Evolutionary conservation across 306 rosid species (phyloP), one percentile per base, ranked within the genome.

Genomic region (Leucaena leucocephala): DNA sequence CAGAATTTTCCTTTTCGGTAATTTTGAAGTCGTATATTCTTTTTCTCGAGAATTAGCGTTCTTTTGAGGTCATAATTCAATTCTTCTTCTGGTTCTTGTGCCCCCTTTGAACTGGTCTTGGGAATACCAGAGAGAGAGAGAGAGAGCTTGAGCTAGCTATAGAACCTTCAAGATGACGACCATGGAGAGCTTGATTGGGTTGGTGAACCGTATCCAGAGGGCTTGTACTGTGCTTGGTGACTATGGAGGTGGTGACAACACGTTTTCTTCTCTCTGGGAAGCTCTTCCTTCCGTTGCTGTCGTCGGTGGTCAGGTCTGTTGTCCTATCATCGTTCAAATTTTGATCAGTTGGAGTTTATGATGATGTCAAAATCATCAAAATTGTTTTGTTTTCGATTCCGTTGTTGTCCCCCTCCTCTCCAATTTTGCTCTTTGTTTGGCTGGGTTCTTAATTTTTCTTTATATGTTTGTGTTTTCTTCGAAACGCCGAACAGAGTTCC

Each of bases 141-240:
- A 36, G 27, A 27, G 27, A 27, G 36, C 17, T 76, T 39, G 55
- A 36, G 66, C 46, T 65, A 50, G 68, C 61, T 63, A 27, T 27
- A 21, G 77, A 8, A 36, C 21, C 46, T 21, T 61, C 10, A n/a
- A 63, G 78, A 92, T 92, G 98, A 44, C 95, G 71, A 88, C 91
- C 43, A 95, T 95, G 99, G 98, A 91, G 84, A 95, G 98, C 86
- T 95, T 95, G 90, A 95, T 95, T 62, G 97, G 98, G 0, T 71
- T 95, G 84, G 99, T 95, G 35, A 95, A 95, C 78, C 80, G 99
- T 70, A 95, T 95, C 40, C 99, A 95, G 84, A 85, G 93, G 44
- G 98, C 97, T 13, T 95, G 99, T 84, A 95, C 99, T 54, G 85
- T 81, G 45, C 98, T 95, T 35, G 99, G 98, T 3, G 99, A 95